Percentiles rank a stretch among this genome's conserved stretches.
phyloP scores from a whole-genome alignment of 2,329 filamentous ascomycete genomes.

The Tolypocladium tropicale region DNA sequence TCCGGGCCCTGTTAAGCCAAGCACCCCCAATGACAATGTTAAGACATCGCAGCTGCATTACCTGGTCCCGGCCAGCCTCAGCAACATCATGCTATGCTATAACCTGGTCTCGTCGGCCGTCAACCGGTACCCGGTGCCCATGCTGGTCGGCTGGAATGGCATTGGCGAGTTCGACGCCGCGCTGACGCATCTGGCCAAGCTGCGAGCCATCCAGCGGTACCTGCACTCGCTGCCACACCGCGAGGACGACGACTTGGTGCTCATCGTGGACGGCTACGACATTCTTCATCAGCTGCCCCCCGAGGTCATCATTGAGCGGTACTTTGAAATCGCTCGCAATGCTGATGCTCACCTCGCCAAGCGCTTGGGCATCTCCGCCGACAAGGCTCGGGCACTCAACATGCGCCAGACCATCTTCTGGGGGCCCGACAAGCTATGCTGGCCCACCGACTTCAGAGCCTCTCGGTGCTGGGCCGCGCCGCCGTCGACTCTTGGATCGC shows the following conservation, averaged over 20 bases:
- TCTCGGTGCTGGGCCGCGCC: constrained; percentile 31
- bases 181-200: constrained; percentile 27
- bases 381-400: constrained; percentile 17
- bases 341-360: constrained; percentile 40
- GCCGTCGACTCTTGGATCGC: constrained; percentile 17
- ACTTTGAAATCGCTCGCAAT: constrained; percentile 42
- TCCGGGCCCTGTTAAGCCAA: no score
- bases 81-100: constrained; percentile 27
- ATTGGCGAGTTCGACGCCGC: constrained; percentile 22
- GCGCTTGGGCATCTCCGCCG: constrained; percentile 32
- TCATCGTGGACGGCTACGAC: constrained; percentile 55
- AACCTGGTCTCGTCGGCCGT: constrained; percentile 25
- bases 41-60: constrained; percentile 24
- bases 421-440: constrained; percentile 35
- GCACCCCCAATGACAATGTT: background rate
- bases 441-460: constrained; percentile 23
- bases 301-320: constrained; percentile 51
- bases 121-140: constrained; percentile 26
- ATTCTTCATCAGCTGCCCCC: constrained; percentile 56
- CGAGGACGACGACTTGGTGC: constrained; percentile 46
- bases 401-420: constrained; percentile 30
- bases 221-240: constrained; percentile 15
- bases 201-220: constrained; percentile 25
- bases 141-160: constrained; percentile 27
- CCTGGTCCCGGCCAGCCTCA: constrained; percentile 24